Percentiles rank a stretch among this genome's conserved stretches.
phyloP scores from a whole-genome alignment of 257 asterid species.

The Forsythia viridissima region DNA sequence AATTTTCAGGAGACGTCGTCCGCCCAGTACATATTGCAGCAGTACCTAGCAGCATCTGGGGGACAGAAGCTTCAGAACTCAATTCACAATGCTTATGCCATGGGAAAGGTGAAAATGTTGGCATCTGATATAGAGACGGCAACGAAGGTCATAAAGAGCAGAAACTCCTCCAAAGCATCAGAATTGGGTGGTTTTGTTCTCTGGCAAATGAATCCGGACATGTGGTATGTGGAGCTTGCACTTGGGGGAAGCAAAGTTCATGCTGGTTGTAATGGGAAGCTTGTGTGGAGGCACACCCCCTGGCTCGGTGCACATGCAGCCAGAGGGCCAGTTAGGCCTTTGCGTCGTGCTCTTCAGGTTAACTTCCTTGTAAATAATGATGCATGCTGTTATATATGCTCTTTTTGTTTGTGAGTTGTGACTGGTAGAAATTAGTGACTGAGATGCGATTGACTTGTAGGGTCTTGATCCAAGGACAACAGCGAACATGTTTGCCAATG shows the following conservation, averaged over 20 bases:
- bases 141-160: conserved; percentile 64
- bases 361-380: neutral
- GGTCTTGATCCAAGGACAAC: conserved; percentile 81
- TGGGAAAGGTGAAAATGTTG: conserved; percentile 80
- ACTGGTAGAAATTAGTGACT: neutral
- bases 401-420: neutral
- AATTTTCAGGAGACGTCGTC: conserved; percentile 68
- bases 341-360: conserved; percentile 83
- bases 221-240: conserved; percentile 87
- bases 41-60: conserved; percentile 75
- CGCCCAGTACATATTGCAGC: conserved; percentile 85
- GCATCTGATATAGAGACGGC: conserved; percentile 80
- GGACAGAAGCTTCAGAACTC: conserved; percentile 71
- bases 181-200: conserved; percentile 78
- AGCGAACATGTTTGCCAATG: conserved; percentile 66
- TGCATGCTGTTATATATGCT: neutral
- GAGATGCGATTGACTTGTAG: conserved; percentile 28
- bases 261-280: conserved; percentile 78
- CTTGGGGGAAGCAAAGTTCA: conserved; percentile 78
- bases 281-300: conserved; percentile 92
- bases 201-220: conserved; percentile 86
- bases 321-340: conserved; percentile 80
- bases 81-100: conserved; percentile 71
- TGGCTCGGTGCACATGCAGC: conserved; percentile 94
- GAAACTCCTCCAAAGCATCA: conserved; percentile 49